Conservation (phyloP, 306 rosid genomes). For the barrel medic (Medicago truncatula) region MtrunA17r5.0-ANR NC_053042.1:5146001-5146500, state of each 20-base stretch:
- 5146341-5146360: background rate
- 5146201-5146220: background rate
- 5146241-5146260: slow-evolving; percentile 6
- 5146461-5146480: slow-evolving; percentile 39
- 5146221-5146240: background rate
- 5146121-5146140: background rate
- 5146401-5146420: background rate
- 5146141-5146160: slow-evolving; percentile 11
- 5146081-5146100: background rate
- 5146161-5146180: slow-evolving; percentile 8
- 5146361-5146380: slow-evolving; percentile 1
- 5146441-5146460: slow-evolving; percentile 18
- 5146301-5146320: background rate
- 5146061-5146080: background rate
- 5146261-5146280: background rate
- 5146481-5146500: slow-evolving; percentile 77
- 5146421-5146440: background rate
- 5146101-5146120: background rate
- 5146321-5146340: background rate
- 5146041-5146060: background rate
- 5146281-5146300: background rate
- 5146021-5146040: background rate
- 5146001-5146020: background rate
- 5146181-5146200: background rate
- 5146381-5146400: background rate